A percentile compares a stretch with the other conserved stretches of the same genome.
Evolutionary conservation across 345 rosid species (phyloP).

Genomic region (Dipteronia dyeriana): DNA sequence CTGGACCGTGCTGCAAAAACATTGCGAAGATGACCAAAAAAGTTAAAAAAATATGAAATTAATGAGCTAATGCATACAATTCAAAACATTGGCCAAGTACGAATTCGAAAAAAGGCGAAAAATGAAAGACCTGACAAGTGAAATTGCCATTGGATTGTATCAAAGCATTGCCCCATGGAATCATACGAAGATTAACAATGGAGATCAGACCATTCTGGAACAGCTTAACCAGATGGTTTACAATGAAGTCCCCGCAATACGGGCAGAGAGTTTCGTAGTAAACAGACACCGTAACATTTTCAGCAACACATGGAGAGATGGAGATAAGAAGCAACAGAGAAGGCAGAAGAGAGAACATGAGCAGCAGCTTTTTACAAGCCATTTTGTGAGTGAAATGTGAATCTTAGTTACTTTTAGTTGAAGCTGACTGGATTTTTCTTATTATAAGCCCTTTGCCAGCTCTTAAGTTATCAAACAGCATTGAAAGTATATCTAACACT

Average conservation of each 20-base stretch:
- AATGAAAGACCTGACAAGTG: slow-evolving; percentile 61
- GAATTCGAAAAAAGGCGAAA: neutral
- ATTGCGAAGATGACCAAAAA: neutral
- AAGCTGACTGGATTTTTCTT: neutral
- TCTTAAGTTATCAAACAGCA: neutral
- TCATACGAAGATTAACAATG: slow-evolving; percentile 62
- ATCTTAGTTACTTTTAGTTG: neutral
- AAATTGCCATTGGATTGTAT: slow-evolving; percentile 41
- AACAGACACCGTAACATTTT: slow-evolving; percentile 57
- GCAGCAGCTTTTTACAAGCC: slow-evolving; percentile 18
- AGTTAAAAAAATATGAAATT: too few relatives aligned
- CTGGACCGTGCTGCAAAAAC: slow-evolving; percentile 56
- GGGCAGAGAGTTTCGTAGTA: slow-evolving; percentile 86
- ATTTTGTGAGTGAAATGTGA: neutral
- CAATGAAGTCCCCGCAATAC: slow-evolving; percentile 70
- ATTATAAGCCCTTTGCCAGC: neutral
- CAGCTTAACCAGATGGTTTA: slow-evolving; percentile 59
- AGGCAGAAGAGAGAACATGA: slow-evolving; percentile 12
- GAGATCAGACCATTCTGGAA: slow-evolving; percentile 57
- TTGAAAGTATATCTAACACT: neutral
- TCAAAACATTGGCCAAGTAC: too few relatives aligned
- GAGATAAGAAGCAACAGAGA: neutral
- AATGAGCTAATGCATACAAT: too few relatives aligned
- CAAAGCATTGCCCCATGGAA: slow-evolving; percentile 86
- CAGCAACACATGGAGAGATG: slow-evolving; percentile 21